Evolutionary conservation across 345 rosid genomes (phyloP).

Genomic region (Balakata baccata): DNA sequence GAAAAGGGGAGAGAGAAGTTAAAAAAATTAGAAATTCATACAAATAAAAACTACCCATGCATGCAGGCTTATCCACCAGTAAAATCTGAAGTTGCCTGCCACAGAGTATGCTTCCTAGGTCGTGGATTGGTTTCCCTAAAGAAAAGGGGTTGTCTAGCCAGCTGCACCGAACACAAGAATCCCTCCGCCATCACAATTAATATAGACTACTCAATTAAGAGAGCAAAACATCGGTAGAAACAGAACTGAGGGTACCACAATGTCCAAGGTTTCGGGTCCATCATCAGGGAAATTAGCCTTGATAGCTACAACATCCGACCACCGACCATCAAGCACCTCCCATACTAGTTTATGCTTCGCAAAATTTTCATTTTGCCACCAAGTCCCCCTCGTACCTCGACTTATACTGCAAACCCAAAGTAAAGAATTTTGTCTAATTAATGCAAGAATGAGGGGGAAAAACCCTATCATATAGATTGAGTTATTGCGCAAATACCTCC

Average conservation of each 20-base stretch:
- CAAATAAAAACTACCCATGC: constrained; percentile 43
- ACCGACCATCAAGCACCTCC: constrained; percentile 95
- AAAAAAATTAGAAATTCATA: background rate
- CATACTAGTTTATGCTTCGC: constrained; percentile 97
- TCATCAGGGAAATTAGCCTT: constrained; percentile 75
- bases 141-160: constrained; percentile 92
- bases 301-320: constrained; percentile 92
- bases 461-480: background rate
- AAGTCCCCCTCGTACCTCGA: constrained; percentile 95
- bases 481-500: constrained; percentile 55
- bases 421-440: too few relatives aligned
- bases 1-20: background rate
- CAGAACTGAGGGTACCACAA: constrained; percentile 51
- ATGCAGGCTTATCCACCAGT: constrained; percentile 90
- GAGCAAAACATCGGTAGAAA: background rate
- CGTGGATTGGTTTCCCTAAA: constrained; percentile 97
- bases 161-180: constrained; percentile 42
- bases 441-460: too few relatives aligned
- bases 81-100: constrained; percentile 99
- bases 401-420: constrained; percentile 53
- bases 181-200: background rate
- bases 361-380: constrained; percentile 96
- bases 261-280: constrained; percentile 77
- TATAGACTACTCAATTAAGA: background rate
- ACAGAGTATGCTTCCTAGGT: constrained; percentile 94